Conservation (phyloP, 2,329 filamentous ascomycete genomes). For the Diaporthe vaccinii region DNA sequence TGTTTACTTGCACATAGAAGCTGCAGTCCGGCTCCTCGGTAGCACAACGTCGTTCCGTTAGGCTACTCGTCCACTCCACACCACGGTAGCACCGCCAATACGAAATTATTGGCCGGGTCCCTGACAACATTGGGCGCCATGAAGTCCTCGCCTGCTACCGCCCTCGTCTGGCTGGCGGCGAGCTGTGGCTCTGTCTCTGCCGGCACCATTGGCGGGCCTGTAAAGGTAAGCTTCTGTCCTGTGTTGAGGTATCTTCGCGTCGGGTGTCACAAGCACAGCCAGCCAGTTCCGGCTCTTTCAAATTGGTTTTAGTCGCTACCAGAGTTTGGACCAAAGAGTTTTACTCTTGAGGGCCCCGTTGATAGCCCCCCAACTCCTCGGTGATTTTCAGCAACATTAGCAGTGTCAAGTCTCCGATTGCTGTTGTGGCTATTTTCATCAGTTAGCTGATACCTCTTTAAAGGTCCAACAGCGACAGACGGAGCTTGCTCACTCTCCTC, state of each 20-base stretch:
- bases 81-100: constrained; percentile 20
- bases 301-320: neutral
- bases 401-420: neutral
- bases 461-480: constrained; percentile 45
- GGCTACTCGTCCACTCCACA: neutral
- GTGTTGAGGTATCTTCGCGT: neutral
- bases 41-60: constrained; percentile 18
- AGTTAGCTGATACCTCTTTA: constrained; percentile 43
- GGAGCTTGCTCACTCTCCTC: constrained; percentile 60
- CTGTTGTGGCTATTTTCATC: neutral
- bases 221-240: constrained; percentile 32
- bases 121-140: constrained; percentile 41
- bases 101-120: neutral
- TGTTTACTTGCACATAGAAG: neutral
- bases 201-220: constrained; percentile 41
- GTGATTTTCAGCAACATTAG: neutral
- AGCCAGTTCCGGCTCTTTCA: neutral
- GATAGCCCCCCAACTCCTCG: neutral
- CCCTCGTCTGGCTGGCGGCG: constrained; percentile 44
- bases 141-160: constrained; percentile 43
- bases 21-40: constrained; percentile 26
- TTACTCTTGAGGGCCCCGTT: neutral
- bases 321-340: neutral
- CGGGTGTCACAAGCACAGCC: neutral
- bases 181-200: constrained; percentile 44